These are phyloP conservation scores for Eutrema yunnanense DNA, from an alignment of 345 rosid species.

Conservation along the genomic window DNA sequence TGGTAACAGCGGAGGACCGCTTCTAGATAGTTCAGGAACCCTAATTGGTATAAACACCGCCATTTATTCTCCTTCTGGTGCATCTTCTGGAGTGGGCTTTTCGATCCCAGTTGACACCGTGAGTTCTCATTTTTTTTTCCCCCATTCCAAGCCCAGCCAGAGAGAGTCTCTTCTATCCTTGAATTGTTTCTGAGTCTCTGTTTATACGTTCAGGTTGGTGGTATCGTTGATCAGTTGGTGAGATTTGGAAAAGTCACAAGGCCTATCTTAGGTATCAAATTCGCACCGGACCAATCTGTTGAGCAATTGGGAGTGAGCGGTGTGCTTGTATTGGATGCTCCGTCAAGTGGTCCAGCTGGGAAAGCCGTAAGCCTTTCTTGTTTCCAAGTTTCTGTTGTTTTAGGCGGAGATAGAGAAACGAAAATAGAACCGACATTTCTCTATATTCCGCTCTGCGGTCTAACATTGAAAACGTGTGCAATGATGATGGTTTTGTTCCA, in stretches of 20 bases:
- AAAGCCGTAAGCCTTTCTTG: slow-evolving; percentile 63
- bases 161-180: background rate
- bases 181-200: background rate
- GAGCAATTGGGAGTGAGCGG: slow-evolving; percentile 95
- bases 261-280: slow-evolving; percentile 90
- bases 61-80: slow-evolving; percentile 98
- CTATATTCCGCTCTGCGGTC: background rate
- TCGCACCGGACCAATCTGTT: slow-evolving; percentile 97
- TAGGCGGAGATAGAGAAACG: background rate
- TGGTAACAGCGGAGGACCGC: slow-evolving; percentile 97
- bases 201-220: slow-evolving; percentile 56
- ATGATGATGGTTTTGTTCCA: slow-evolving; percentile 15
- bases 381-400: background rate
- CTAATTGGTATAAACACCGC: slow-evolving; percentile 95
- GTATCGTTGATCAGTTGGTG: slow-evolving; percentile 90
- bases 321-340: slow-evolving; percentile 97
- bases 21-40: slow-evolving; percentile 87
- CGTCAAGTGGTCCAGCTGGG: slow-evolving; percentile 88
- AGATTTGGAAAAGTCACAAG: slow-evolving; percentile 85
- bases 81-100: slow-evolving; percentile 97
- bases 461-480: background rate
- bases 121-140: slow-evolving; percentile 26
- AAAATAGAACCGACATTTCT: background rate
- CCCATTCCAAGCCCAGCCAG: background rate
- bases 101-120: slow-evolving; percentile 98